phyloP scores from a whole-genome alignment of 176 grass and related monocot species.

The Calamus simplicifolius region DNA sequence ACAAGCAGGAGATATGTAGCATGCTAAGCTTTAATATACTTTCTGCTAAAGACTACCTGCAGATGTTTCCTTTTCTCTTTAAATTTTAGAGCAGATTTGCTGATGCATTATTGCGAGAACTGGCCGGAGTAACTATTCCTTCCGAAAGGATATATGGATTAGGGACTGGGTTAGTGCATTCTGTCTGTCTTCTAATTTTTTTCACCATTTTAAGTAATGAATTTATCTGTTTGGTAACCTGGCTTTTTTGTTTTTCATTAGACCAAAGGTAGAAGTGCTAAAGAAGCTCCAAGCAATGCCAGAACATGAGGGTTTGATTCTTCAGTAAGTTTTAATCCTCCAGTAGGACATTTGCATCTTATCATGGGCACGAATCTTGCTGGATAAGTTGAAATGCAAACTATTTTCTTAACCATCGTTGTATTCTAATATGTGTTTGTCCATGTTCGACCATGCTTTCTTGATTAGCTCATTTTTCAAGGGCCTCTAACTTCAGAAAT shows the following conservation, averaged over 20 bases:
- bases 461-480: no score
- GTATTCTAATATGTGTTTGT: no score
- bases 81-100: conserved; percentile 64
- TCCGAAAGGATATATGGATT: conserved; percentile 86
- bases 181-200: conserved; percentile 4
- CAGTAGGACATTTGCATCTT: background rate
- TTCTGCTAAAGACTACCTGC: no score
- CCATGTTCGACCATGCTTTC: no score
- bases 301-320: conserved; percentile 49
- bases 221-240: conserved; percentile 4
- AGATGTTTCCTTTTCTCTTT: no score
- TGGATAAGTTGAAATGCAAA: no score
- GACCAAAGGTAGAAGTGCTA: conserved; percentile 77
- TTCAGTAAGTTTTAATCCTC: conserved; percentile 54
- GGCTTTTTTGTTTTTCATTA: conserved; percentile 30
- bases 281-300: conserved; percentile 69
- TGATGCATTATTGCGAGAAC: conserved; percentile 68
- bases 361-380: no score
- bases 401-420: no score
- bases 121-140: conserved; percentile 67
- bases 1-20: no score
- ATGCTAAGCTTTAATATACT: no score
- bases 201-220: background rate
- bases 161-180: conserved; percentile 61
- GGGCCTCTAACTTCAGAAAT: no score